Percentiles rank a stretch among this genome's conserved stretches.
Conservation (phyloP, 2,329 filamentous ascomycete species). For the Sporothrix protearum region DNA sequence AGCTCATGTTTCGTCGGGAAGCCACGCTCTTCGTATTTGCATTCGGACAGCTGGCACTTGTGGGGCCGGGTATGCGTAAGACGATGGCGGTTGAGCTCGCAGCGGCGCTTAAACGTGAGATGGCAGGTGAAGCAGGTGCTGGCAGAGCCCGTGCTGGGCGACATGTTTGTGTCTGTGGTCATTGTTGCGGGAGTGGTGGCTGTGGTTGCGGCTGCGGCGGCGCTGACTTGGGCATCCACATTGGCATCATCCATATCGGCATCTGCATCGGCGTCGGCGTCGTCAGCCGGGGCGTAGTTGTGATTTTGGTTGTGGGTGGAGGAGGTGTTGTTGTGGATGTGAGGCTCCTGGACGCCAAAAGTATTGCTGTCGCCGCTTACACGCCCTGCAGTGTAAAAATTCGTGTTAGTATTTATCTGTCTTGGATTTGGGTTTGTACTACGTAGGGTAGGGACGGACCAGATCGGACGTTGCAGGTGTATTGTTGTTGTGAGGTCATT, state of each 20-base stretch:
- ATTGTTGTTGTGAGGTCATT: slow-evolving; percentile 3
- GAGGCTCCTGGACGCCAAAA: background rate
- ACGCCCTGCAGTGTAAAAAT: background rate
- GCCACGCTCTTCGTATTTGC: slow-evolving; percentile 66
- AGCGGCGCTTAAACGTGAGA: slow-evolving; percentile 34
- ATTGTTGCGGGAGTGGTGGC: background rate
- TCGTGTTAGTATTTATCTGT: background rate
- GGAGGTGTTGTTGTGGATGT: background rate
- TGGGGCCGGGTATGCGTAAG: slow-evolving; percentile 74
- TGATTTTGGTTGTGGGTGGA: background rate
- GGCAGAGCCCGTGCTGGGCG: background rate
- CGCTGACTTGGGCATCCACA: background rate
- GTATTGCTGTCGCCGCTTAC: background rate
- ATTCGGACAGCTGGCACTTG: slow-evolving; percentile 64
- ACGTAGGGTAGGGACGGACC: background rate
- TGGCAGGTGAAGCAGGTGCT: slow-evolving; percentile 29
- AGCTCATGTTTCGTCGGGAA: slow-evolving; percentile 79
- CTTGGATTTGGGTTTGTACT: background rate
- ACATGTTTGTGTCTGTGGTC: background rate
- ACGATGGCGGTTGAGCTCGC: slow-evolving; percentile 60
- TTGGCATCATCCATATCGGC: background rate
- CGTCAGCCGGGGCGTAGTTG: background rate
- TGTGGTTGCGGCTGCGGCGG: background rate
- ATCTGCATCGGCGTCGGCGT: background rate
- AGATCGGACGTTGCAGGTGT: background rate